Evolutionary conservation across 257 asterid species (phyloP).

Genomic region (Eucommia ulmoides): DNA sequence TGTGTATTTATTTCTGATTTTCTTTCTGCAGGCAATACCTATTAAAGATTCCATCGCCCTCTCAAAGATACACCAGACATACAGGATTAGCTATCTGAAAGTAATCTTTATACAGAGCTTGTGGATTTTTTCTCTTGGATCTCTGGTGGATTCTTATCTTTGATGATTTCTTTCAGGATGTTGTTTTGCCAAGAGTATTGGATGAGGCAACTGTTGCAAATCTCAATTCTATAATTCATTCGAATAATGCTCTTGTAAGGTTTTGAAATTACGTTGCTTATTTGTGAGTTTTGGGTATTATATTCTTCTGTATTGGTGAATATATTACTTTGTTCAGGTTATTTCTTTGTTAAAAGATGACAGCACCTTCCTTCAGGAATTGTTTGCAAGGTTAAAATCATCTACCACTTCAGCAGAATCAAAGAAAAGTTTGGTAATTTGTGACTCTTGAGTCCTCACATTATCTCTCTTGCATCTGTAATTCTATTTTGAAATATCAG

Average conservation of each 20-base stretch:
- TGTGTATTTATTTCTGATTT: constrained; percentile 9
- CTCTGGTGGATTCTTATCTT: constrained; percentile 16
- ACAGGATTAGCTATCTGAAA: constrained; percentile 86
- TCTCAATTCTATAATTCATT: constrained; percentile 64
- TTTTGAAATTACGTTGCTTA: constrained; percentile 6
- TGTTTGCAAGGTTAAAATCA: constrained; percentile 73
- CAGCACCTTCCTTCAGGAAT: constrained; percentile 64
- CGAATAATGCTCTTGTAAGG: constrained; percentile 83
- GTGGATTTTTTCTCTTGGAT: no score
- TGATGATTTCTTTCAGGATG: constrained; percentile 54
- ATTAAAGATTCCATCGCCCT: constrained; percentile 67
- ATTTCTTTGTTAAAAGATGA: constrained; percentile 85
- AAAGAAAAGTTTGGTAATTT: constrained; percentile 59
- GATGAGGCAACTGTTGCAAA: constrained; percentile 66
- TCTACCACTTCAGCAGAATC: constrained; percentile 51
- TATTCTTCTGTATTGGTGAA: constrained; percentile 12
- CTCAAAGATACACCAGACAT: constrained; percentile 92
- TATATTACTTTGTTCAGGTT: constrained; percentile 35
- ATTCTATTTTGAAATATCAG: no score
- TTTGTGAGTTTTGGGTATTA: constrained; percentile 6
- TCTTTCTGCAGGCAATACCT: constrained; percentile 57
- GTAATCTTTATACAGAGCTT: constrained; percentile 19
- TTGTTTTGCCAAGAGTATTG: constrained; percentile 61
- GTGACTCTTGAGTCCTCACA: no score
- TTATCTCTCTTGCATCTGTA: no score